These are phyloP conservation scores for Neurospora sp. DNA, from an alignment of 495 filamentous ascomycete genomes.

Conservation along the genomic window DNA sequence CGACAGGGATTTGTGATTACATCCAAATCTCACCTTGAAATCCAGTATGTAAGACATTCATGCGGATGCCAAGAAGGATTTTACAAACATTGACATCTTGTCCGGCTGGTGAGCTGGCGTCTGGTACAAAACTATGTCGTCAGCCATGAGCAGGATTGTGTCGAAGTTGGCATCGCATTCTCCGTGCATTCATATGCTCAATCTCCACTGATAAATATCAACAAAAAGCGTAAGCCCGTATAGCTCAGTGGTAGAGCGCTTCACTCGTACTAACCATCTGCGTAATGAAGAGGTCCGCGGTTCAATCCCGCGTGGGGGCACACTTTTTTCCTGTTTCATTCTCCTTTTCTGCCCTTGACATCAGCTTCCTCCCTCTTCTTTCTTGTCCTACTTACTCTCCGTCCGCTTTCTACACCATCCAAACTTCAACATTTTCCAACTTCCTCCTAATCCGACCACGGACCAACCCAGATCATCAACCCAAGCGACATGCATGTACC, in stretches of 20 bases:
- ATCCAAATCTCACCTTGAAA: not conserved
- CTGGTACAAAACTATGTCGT: not conserved
- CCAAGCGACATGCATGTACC: not conserved
- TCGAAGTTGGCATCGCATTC: not conserved
- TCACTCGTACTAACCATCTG: not conserved
- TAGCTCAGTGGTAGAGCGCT: not conserved
- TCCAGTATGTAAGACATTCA: not conserved
- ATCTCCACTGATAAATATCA: not conserved
- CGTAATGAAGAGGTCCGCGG: not conserved
- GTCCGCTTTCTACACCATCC: not conserved
- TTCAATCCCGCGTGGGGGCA: not conserved
- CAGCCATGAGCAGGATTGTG: not conserved
- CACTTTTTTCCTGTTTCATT: not conserved
- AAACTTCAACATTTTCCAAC: not conserved
- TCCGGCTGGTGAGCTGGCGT: not conserved
- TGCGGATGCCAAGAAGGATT: not conserved
- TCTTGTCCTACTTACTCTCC: not conserved
- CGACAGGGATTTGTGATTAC: not conserved
- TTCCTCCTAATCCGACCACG: not conserved
- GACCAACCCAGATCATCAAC: not conserved
- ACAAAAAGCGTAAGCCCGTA: not conserved
- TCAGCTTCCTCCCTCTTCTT: not conserved
- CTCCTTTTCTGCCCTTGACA: not conserved
- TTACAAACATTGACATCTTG: not conserved
- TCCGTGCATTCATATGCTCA: not conserved